A percentile compares a stretch with the other conserved stretches of the same genome.
Evolutionary conservation across 2,329 filamentous ascomycete genomes (phyloP).

Genomic region (Corinectria fuckeliana): DNA sequence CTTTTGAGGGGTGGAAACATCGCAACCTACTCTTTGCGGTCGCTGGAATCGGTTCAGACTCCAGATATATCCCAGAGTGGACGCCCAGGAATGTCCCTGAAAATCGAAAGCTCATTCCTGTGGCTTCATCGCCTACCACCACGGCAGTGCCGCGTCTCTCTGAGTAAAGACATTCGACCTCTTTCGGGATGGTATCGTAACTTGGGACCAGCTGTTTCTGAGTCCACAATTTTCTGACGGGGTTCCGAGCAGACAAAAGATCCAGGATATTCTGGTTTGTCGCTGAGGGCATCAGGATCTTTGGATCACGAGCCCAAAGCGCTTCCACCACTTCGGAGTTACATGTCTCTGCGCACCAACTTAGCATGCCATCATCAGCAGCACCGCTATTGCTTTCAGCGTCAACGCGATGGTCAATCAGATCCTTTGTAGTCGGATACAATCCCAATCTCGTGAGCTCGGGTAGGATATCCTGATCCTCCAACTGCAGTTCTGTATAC

Average conservation of each 20-base stretch:
- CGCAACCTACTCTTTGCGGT: background rate
- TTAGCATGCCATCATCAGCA: background rate
- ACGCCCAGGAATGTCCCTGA: background rate
- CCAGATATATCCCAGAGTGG: background rate
- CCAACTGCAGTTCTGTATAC: background rate
- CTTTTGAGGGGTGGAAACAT: too few relatives aligned
- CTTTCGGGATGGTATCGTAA: background rate
- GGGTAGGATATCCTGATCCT: background rate
- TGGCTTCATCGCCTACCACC: background rate
- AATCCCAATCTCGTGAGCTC: background rate
- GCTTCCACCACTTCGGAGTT: background rate
- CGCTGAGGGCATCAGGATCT: background rate
- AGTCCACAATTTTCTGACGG: background rate
- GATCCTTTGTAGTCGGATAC: background rate
- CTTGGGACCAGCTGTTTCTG: background rate
- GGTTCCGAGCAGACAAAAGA: background rate
- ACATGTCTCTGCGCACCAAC: background rate
- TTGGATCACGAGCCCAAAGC: background rate
- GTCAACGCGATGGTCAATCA: background rate
- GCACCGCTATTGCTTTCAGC: background rate
- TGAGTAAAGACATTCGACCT: background rate
- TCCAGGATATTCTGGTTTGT: background rate
- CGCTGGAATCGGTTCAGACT: background rate
- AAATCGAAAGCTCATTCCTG: background rate
- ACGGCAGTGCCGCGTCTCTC: background rate